phyloP scores from a whole-genome alignment of 345 rosid species.

The Eucalyptus dawsonii region DNA sequence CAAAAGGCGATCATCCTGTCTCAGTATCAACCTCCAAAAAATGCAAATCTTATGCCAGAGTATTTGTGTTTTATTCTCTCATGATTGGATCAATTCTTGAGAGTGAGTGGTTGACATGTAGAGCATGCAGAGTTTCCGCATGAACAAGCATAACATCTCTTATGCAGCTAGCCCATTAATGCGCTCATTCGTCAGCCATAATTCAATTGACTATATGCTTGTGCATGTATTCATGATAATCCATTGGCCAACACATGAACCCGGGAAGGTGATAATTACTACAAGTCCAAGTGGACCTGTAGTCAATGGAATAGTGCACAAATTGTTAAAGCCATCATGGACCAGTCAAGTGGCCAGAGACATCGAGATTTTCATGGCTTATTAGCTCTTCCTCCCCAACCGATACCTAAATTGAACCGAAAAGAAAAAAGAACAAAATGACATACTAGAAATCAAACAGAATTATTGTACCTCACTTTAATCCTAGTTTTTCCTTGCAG shows the following conservation, averaged over 20 bases:
- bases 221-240: not conserved
- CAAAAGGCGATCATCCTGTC: not conserved
- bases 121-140: not conserved
- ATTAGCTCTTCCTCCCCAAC: not conserved
- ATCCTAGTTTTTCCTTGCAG: not conserved
- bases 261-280: not conserved
- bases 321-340: not conserved
- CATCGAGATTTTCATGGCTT: not conserved
- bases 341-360: not conserved
- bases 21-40: not conserved
- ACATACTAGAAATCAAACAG: not conserved
- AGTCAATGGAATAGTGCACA: not conserved
- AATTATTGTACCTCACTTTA: not conserved
- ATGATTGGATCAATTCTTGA: not conserved
- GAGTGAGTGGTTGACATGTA: not conserved
- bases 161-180: not conserved
- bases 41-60: not conserved
- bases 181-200: not conserved
- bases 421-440: not conserved
- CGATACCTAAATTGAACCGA: not conserved
- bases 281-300: not conserved
- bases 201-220: not conserved
- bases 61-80: not conserved
- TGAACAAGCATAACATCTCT: not conserved
- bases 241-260: not conserved